Evolutionary conservation across 805 yeast genomes (phyloP).

Genomic region (Nakazawaea ishiwadae): DNA sequence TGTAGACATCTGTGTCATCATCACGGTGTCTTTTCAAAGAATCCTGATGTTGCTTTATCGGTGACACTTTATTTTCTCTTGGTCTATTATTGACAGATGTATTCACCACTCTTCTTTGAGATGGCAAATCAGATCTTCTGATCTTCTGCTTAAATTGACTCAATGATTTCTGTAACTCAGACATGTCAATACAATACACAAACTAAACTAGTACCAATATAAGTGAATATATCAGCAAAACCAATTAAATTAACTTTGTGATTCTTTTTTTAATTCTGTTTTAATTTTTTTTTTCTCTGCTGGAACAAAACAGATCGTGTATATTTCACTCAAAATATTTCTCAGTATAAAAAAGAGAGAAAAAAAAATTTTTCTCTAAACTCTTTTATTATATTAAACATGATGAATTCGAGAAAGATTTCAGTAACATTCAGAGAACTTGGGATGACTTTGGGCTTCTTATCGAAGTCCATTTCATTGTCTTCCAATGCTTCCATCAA

Average conservation of each 20-base stretch:
- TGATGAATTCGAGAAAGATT: slow-evolving; percentile 1
- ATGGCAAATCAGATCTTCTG: slow-evolving; percentile 42
- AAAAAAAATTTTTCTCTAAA: background rate
- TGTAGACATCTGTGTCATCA: slow-evolving; percentile 16
- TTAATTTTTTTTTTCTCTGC: too few relatives aligned
- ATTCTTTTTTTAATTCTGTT: too few relatives aligned
- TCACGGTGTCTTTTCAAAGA: slow-evolving; percentile 18
- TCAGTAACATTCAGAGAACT: slow-evolving; percentile 3
- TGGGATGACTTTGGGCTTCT: too few relatives aligned
- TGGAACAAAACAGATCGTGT: too few relatives aligned
- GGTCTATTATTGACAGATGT: background rate
- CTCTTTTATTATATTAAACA: background rate
- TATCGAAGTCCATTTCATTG: background rate
- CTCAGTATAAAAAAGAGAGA: background rate
- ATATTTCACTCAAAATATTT: too few relatives aligned
- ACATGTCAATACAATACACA: slow-evolving; percentile 4
- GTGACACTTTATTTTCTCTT: slow-evolving; percentile 9
- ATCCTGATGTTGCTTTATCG: slow-evolving; percentile 14
- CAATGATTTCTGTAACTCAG: slow-evolving; percentile 29
- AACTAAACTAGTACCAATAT: background rate
- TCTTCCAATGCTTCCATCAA: background rate
- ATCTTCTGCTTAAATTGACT: slow-evolving; percentile 62
- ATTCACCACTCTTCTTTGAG: slow-evolving; percentile 25
- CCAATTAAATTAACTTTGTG: background rate
- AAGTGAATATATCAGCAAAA: background rate